Conservation (phyloP, 306 rosid species). For the Clitoria ternatea region DNA sequence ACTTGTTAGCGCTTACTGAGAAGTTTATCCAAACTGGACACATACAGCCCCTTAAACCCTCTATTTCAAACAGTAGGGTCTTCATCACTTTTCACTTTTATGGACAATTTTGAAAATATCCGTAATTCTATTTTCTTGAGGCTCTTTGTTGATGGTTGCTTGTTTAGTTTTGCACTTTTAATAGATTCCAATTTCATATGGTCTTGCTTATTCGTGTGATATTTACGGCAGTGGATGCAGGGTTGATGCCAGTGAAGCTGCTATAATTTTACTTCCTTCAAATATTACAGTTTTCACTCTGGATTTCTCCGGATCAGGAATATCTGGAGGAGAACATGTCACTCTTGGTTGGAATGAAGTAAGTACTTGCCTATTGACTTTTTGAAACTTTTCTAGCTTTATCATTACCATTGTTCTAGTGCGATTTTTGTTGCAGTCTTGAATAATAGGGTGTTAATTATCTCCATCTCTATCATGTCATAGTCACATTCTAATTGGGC, state of each 20-base stretch:
- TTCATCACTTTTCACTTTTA: background rate
- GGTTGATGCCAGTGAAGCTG: slow-evolving; percentile 98
- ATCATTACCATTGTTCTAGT: background rate
- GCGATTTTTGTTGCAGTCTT: background rate
- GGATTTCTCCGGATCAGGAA: slow-evolving; percentile 97
- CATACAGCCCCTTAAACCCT: background rate
- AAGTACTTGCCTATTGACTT: slow-evolving; percentile 31
- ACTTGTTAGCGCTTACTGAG: too few species aligned
- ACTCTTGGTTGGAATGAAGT: slow-evolving; percentile 97
- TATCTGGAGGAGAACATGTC: slow-evolving; percentile 95
- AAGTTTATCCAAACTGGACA: too few species aligned
- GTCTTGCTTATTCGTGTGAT: slow-evolving; percentile 32
- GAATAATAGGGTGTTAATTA: background rate
- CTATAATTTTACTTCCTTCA: slow-evolving; percentile 85
- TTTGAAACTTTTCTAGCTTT: slow-evolving; percentile 11
- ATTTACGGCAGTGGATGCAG: slow-evolving; percentile 81
- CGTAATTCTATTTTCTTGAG: background rate
- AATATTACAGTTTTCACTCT: slow-evolving; percentile 90
- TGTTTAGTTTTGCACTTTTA: background rate
- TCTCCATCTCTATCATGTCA: background rate
- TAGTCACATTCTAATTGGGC: background rate
- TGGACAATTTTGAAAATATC: background rate
- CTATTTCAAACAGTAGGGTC: background rate
- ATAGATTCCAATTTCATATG: background rate
- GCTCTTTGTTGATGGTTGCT: slow-evolving; percentile 2